Evolutionary conservation across 108 stramenopile species (phyloP).

Genomic region (Parmales sp.): DNA sequence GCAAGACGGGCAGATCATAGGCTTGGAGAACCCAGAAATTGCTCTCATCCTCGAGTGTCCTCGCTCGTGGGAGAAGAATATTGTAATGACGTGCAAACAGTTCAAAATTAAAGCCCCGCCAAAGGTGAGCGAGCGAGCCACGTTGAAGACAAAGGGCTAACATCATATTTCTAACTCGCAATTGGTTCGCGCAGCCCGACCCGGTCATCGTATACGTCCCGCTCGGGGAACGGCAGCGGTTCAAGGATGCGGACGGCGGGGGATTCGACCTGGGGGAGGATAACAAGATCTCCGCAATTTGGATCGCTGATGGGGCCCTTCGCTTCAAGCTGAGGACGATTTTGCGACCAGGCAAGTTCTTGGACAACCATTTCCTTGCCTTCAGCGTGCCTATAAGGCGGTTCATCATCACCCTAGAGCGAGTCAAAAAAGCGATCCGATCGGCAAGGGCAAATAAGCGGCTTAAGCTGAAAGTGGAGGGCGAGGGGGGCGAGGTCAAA

Average conservation of each 20-base stretch:
- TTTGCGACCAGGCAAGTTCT: slow-evolving; percentile 66
- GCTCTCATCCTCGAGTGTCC: slow-evolving; percentile 72
- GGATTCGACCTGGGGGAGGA: slow-evolving; percentile 76
- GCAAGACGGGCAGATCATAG: slow-evolving; percentile 54
- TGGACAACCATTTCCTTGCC: slow-evolving; percentile 74
- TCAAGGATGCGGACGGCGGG: slow-evolving; percentile 50
- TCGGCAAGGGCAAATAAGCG: slow-evolving; percentile 62
- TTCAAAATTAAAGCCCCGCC: background rate
- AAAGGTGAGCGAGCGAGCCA: no score
- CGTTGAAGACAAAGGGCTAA: background rate
- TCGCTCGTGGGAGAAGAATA: slow-evolving; percentile 42
- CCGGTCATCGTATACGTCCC: slow-evolving; percentile 72
- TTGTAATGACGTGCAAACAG: background rate
- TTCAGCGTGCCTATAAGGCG: slow-evolving; percentile 71
- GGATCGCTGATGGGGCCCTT: slow-evolving; percentile 60
- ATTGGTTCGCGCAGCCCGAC: slow-evolving; percentile 14
- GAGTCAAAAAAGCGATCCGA: slow-evolving; percentile 61
- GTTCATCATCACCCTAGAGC: slow-evolving; percentile 68
- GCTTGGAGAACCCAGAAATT: slow-evolving; percentile 58
- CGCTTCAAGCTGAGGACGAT: slow-evolving; percentile 65
- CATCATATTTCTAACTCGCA: background rate
- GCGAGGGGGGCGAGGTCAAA: no score
- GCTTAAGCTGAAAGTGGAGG: background rate
- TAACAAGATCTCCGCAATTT: slow-evolving; percentile 56
- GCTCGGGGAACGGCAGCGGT: slow-evolving; percentile 62